Conservation (phyloP, 2,329 filamentous ascomycete species). For the Trichophyton rubrum region DNA sequence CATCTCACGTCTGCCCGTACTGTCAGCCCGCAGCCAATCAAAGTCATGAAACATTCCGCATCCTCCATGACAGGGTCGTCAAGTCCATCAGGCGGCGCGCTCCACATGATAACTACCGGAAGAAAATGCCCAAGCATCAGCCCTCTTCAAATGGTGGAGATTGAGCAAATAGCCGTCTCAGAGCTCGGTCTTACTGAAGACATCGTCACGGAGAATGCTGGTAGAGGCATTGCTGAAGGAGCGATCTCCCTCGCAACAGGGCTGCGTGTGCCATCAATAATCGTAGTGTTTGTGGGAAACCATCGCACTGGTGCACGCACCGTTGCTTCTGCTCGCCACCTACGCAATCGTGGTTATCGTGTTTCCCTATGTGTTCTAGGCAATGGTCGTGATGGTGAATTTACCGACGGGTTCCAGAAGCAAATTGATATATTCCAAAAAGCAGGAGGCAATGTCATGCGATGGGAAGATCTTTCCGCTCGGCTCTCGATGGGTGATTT, state of each 20-base stretch:
- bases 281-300: constrained; percentile 85
- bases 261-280: constrained; percentile 41
- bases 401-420: constrained; percentile 65
- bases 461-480: constrained; percentile 46
- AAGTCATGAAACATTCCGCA: constrained; percentile 26
- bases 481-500: constrained; percentile 43
- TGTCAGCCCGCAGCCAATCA: constrained; percentile 30
- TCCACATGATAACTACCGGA: constrained; percentile 44
- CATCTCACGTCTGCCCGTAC: constrained; percentile 27
- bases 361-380: constrained; percentile 75
- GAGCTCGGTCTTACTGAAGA: constrained; percentile 80
- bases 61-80: constrained; percentile 30
- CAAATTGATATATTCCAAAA: constrained; percentile 76
- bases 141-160: constrained; percentile 75
- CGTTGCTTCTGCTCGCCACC: constrained; percentile 71
- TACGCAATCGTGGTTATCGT: constrained; percentile 69
- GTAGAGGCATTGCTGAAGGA: constrained; percentile 68
- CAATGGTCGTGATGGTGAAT: constrained; percentile 66
- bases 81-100: constrained; percentile 27
- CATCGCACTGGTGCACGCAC: constrained; percentile 79
- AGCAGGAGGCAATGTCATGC: constrained; percentile 61
- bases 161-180: constrained; percentile 80
- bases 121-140: constrained; percentile 46
- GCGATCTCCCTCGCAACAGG: constrained; percentile 59
- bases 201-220: constrained; percentile 84